phyloP scores from a whole-genome alignment of 305 asterid species.

The Fraxinus platypoda region DNA sequence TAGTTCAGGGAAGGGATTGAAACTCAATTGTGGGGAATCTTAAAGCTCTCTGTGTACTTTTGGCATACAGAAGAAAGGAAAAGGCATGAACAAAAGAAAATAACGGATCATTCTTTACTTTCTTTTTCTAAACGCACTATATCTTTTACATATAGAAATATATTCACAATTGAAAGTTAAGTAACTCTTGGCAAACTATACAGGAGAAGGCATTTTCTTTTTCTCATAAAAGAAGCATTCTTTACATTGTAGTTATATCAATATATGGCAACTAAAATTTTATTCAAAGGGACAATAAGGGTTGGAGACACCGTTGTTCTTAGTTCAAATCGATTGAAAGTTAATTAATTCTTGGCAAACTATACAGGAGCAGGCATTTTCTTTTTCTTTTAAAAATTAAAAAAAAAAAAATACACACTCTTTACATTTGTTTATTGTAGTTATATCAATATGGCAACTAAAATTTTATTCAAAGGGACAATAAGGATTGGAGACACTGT shows the following conservation, averaged over 20 bases:
- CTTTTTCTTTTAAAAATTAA: neutral
- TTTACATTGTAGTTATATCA: neutral
- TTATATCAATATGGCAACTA: neutral
- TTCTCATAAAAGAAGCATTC: neutral
- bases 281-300: neutral
- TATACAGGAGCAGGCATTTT: neutral
- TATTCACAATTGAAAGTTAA: neutral
- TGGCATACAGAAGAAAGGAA: neutral
- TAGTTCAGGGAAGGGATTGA: neutral
- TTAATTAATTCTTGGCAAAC: neutral
- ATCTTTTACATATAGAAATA: neutral
- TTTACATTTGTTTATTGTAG: neutral
- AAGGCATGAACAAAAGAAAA: neutral
- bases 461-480: neutral
- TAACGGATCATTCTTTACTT: neutral
- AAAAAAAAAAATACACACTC: neutral
- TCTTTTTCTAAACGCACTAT: neutral
- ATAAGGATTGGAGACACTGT: neutral
- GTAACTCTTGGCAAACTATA: no score
- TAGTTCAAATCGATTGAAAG: neutral
- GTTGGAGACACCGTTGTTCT: neutral
- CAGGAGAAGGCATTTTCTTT: neutral
- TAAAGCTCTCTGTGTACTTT: neutral
- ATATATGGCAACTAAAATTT: neutral
- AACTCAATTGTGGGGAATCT: neutral